Base-by-base conservation (phyloP, 78 protist genomes). In the Dictyostelium purpureum region DNA sequence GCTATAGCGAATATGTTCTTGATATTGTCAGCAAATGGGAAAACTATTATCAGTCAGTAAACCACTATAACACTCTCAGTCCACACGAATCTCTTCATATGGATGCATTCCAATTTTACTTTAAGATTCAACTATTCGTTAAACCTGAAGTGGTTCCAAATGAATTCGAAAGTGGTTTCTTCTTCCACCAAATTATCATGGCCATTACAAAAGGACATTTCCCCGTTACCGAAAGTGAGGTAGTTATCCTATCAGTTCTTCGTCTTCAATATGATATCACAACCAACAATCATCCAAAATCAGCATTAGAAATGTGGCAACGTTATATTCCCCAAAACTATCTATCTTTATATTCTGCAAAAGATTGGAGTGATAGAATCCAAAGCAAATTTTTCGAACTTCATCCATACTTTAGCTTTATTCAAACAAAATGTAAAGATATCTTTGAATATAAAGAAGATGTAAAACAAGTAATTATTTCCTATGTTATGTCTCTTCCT, bases 11-110 rank as follows among this genome's bases (percentile, higher is more conserved):
- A 57, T 83, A 24, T 57, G 71, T 83, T 42, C 42, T 83, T 4
- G 90, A 83, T 21, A 65, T 83, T 9, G 80, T 83, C 21, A 37
- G 71, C 7, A 83, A 83, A 65, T 83, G 90, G 90, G 90, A 83
- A n/a, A n/a, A 51, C 10, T 83, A 83, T 37, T 83, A 83, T n/a
- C 77, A 69, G 5, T 49, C 59, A 19, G 67, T 80, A 14, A 67
- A 65, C 33, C 89, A 65, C 24, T 80, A 67, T 10, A 80, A 80
- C 24, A 38, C 21, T 76, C 67, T 2, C 81, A 54, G 16, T 54
- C 45, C 14, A 51, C 45, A 7, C 67, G 67, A 1, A 54, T n/a
- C n/a, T n/a, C 42, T 31, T 31, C 71, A 63, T 40, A 19, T 83
- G 43, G 80, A 67, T 42, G 80, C 78, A 14, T 83, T 83, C 42